Evolutionary conservation across 192 early-diverging fungal species (phyloP), one percentile per base, ranked within the genome.

Genomic region (Coemansia sp.): DNA sequence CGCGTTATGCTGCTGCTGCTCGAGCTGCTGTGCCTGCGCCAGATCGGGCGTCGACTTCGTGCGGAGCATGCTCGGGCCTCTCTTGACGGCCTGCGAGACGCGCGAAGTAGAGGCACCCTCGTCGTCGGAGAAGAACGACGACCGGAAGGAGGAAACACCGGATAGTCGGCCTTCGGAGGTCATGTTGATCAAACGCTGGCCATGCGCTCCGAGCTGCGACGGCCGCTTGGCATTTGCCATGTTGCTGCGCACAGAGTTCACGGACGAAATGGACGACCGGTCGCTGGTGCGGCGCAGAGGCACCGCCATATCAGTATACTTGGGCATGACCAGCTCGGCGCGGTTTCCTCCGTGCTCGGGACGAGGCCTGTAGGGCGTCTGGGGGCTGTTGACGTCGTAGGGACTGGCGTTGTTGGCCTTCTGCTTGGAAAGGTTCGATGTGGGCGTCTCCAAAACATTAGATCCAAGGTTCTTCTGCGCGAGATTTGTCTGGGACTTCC

Each of bases 121-220:
- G 47, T 74, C 78, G 30, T 73, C 76, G 0, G 71, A 69, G 55
- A 80, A 80, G 51, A 78, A 72, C 34, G 76, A 75, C n/a, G 74
- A 76, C 22, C 68, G 60, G 58, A 76, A 67, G 24, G 74, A 71
- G 22, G 78, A 80, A 3, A 62, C 64, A 4, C 72, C 72, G 7
- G 72, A 74, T 2, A 74, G 32, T 1, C 72, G 71, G 18, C 64
- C 57, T 46, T 34, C 46, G 45, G 32, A 39, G 0, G 58, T 32
- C 24, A 60, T 27, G 8, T 46, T 59, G 50, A 61, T 47, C 48
- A 69, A 55, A 3, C 66, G 61, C 63, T 61, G 65, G 19, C 64
- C 50, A 20, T 46, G 18, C 16, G 64, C 16, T 4, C 46, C 46
- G 0, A 49, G 39, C 54, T 59, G 55, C 45, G 50, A 61, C 32